Evolutionary conservation across 2,329 filamentous ascomycete genomes (phyloP).

Genomic region (Fonsecaea nubica): DNA sequence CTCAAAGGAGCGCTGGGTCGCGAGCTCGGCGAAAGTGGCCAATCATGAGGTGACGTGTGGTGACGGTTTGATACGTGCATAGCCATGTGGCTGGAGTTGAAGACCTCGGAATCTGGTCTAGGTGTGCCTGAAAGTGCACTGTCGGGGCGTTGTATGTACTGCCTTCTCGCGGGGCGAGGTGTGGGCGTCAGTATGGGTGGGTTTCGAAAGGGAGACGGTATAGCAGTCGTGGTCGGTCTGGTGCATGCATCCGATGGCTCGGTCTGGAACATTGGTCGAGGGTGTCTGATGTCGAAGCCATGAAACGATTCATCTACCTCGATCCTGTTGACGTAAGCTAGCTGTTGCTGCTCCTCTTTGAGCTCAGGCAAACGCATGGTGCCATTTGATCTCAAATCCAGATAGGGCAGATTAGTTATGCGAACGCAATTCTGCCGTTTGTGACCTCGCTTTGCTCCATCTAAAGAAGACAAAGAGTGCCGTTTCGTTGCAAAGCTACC

Average conservation of each 20-base stretch:
- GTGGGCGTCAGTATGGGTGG: slow-evolving; percentile 27
- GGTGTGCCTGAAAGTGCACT: slow-evolving; percentile 22
- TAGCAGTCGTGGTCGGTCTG: slow-evolving; percentile 17
- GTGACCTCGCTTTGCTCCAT: slow-evolving; percentile 45
- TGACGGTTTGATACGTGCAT: not conserved
- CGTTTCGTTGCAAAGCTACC: slow-evolving; percentile 20
- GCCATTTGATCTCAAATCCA: slow-evolving; percentile 13
- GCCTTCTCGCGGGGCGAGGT: slow-evolving; percentile 19
- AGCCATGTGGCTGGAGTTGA: slow-evolving; percentile 13
- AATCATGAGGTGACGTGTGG: slow-evolving; percentile 18
- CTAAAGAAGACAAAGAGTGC: slow-evolving; percentile 25
- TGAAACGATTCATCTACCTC: not conserved
- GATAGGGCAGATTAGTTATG: slow-evolving; percentile 40
- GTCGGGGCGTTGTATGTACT: slow-evolving; percentile 19
- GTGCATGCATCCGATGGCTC: not conserved
- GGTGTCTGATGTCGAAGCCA: slow-evolving; percentile 8
- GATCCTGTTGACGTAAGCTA: not conserved
- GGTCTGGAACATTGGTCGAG: slow-evolving; percentile 1
- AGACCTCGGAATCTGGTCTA: slow-evolving; percentile 31
- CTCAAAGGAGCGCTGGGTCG: not conserved
- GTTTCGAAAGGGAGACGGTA: slow-evolving; percentile 29
- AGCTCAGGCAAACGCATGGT: slow-evolving; percentile 21
- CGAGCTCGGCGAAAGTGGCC: slow-evolving; percentile 21
- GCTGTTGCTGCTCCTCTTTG: slow-evolving; percentile 21
- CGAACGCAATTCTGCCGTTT: slow-evolving; percentile 53